These are phyloP conservation scores for Santalum album DNA, from an alignment of 164 flowering plant species.

Conservation along the genomic window DNA sequence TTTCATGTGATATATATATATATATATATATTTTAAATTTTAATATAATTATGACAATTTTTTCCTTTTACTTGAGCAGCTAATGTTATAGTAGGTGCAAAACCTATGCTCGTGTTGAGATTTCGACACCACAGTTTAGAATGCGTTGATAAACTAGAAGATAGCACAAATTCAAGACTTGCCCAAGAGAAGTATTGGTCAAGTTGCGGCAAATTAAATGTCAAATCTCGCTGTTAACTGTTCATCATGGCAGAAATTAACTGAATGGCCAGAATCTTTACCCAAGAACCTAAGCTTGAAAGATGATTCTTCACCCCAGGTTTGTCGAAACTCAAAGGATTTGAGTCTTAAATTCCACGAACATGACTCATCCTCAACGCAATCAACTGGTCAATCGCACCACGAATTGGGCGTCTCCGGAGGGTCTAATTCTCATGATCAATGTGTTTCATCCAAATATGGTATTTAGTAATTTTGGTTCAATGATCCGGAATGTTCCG, in stretches of 20 bases:
- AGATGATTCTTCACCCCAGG: slow-evolving; percentile 30
- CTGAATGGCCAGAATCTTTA: slow-evolving; percentile 22
- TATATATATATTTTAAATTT: too few species aligned
- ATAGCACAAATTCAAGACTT: slow-evolving; percentile 20
- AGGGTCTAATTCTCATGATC: slow-evolving; percentile 31
- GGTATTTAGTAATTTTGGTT: slow-evolving; percentile 34
- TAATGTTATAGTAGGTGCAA: too few species aligned
- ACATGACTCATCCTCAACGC: slow-evolving; percentile 47
- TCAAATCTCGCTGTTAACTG: slow-evolving; percentile 21
- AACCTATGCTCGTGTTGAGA: neutral
- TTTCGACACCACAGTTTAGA: too few species aligned
- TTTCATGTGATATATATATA: too few species aligned
- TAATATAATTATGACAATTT: slow-evolving; percentile 2
- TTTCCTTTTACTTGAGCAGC: neutral
- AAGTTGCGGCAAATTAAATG: slow-evolving; percentile 17
- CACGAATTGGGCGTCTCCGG: slow-evolving; percentile 19
- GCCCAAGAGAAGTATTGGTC: slow-evolving; percentile 19
- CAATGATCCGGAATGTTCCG: too few species aligned
- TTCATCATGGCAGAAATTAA: slow-evolving; percentile 34
- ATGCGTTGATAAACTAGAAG: slow-evolving; percentile 7
- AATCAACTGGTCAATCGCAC: slow-evolving; percentile 46
- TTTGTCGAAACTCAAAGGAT: slow-evolving; percentile 23
- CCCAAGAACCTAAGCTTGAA: slow-evolving; percentile 28
- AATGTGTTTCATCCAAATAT: slow-evolving; percentile 42
- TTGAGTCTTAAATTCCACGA: slow-evolving; percentile 35